These are phyloP conservation scores for Ensete glaucum DNA, from an alignment of 176 grass and related monocot genomes.

Conservation along the genomic window DNA sequence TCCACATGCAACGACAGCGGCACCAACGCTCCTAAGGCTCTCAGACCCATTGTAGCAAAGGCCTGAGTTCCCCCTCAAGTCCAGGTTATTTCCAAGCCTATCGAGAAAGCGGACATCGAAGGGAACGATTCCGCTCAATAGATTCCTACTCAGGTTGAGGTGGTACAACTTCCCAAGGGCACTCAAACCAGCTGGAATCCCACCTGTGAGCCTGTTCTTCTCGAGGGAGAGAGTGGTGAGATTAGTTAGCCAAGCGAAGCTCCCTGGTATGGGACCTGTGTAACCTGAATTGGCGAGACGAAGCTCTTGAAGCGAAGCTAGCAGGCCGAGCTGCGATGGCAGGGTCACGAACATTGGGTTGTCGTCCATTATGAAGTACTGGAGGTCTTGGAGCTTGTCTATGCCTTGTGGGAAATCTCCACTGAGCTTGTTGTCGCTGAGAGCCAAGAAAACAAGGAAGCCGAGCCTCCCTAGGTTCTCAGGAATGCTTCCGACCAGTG, in stretches of 20 bases:
- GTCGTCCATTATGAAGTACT: slow-evolving; percentile 87
- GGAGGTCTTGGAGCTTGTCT: slow-evolving; percentile 40
- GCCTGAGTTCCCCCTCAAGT: slow-evolving; percentile 72
- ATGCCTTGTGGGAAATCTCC: slow-evolving; percentile 45
- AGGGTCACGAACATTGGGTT: slow-evolving; percentile 60
- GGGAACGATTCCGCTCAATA: slow-evolving; percentile 65
- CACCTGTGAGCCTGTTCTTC: slow-evolving; percentile 71
- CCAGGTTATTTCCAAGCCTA: slow-evolving; percentile 73
- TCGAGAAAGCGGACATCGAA: slow-evolving; percentile 62
- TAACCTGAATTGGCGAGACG: slow-evolving; percentile 65
- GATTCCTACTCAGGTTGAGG: slow-evolving; percentile 92
- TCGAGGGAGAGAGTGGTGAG: slow-evolving; percentile 74
- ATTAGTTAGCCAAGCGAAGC: slow-evolving; percentile 48
- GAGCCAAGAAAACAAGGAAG: slow-evolving; percentile 58
- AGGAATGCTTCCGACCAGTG: slow-evolving; percentile 47
- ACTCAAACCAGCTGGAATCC: slow-evolving; percentile 57
- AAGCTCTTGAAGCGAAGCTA: slow-evolving; percentile 57
- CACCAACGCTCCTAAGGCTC: slow-evolving; percentile 23
- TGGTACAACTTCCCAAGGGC: slow-evolving; percentile 75
- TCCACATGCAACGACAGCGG: slow-evolving; percentile 44
- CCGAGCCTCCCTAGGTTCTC: slow-evolving; percentile 37
- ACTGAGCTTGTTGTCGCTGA: slow-evolving; percentile 47
- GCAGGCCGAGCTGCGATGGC: slow-evolving; percentile 46
- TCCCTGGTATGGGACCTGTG: slow-evolving; percentile 57
- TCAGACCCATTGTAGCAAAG: slow-evolving; percentile 51